phyloP scores from a whole-genome alignment of 2,329 filamentous ascomycete genomes.

The Elsinoe necatrix region DNA sequence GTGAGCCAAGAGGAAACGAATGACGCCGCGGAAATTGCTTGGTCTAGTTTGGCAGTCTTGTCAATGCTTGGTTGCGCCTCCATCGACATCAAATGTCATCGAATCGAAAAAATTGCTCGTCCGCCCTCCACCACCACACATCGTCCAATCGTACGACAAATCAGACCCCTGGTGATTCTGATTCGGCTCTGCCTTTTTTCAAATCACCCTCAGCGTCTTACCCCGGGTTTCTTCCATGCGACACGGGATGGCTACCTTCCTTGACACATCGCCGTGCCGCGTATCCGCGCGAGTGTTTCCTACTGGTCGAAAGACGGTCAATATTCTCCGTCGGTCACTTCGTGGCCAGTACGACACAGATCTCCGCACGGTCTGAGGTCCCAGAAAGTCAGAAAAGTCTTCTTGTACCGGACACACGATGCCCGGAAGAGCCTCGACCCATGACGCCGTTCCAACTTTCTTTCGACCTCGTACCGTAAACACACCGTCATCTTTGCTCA shows the following conservation, averaged over 20 bases:
- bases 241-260: not conserved
- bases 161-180: not conserved
- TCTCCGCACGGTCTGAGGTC: constrained; percentile 13
- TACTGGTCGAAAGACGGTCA: not conserved
- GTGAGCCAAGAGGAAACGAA: constrained; percentile 7
- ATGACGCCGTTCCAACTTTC: constrained; percentile 12
- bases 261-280: constrained; percentile 4
- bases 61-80: constrained; percentile 9
- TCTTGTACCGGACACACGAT: constrained; percentile 4
- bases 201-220: not conserved
- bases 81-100: constrained; percentile 1
- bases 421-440: constrained; percentile 3
- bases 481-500: constrained; percentile 1
- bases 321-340: constrained; percentile 6
- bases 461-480: constrained; percentile 2
- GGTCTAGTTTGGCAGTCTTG: constrained; percentile 9
- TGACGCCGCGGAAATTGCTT: constrained; percentile 8
- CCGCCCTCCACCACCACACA: not conserved
- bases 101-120: not conserved
- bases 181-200: not conserved
- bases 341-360: not conserved
- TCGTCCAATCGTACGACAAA: constrained; percentile 3
- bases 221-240: not conserved
- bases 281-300: constrained; percentile 1
- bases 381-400: constrained; percentile 7